Evolutionary conservation across 2,329 filamentous ascomycete genomes (phyloP), one percentile per base, ranked within the genome.

Genomic region (Nothophoma quercina): DNA sequence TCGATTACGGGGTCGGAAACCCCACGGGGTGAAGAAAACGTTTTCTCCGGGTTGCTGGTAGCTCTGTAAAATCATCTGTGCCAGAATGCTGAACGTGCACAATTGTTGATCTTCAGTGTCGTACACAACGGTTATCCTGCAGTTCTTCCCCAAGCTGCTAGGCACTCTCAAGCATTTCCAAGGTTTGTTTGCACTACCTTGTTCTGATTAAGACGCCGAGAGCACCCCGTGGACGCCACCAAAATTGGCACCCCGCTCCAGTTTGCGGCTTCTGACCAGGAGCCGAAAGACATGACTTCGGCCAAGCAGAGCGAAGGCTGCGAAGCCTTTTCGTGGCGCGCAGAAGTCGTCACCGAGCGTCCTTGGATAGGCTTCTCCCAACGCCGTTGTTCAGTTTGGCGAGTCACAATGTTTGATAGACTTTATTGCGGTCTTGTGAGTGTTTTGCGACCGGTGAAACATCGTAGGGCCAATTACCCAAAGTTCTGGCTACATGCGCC

Each of bases 281-380:
- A 46, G 62, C 64, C 62, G 51, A 68, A 41, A 35, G 29, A 25
- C 40, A 23, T 53, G 44, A 55, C 60, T 52, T 63, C 58, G 51
- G 65, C 69, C 67, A 69, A 69, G 67, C 29, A 33, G 39, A 35
- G 50, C 41, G 61, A 66, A 62, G 56, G n/a, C n/a, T n/a, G n/a
- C n/a, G n/a, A n/a, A n/a, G n/a, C n/a, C 52, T 44, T 48, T 63
- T 56, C 36, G 42, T 52, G 59, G 65, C 67, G 61, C 67, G 61
- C 62, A 62, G 43, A 41, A 54, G 44, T 46, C 62, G 67, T 68
- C 66, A 68, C 66, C 65, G 56, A 70, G 63, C 61, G 45, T 43
- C 57, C 58, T 69, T 67, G 59, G 43, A 49, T 45, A 64, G 62
- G 62, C 69, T 71, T 72, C 67, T 72, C 70, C 70, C 51, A 50